phyloP scores from a whole-genome alignment of 2,329 filamentous ascomycete genomes.

The Alternaria viburni region DNA sequence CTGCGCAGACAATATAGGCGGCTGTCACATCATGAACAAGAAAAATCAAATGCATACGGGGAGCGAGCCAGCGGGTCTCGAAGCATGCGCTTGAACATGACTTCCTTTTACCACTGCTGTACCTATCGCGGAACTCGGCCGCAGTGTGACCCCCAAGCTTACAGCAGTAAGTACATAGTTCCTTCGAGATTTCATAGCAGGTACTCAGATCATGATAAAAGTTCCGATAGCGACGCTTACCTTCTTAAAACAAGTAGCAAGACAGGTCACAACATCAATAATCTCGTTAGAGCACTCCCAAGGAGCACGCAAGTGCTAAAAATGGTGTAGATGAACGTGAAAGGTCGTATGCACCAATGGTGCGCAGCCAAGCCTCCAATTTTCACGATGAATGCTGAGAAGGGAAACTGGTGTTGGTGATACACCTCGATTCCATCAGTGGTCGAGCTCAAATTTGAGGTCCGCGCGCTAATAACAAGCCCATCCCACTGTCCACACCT shows the following conservation, averaged over 20 bases:
- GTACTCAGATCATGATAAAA: neutral
- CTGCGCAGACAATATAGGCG: neutral
- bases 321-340: neutral
- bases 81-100: neutral
- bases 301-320: neutral
- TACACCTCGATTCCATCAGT: slow-evolving; percentile 36
- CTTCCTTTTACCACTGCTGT: neutral
- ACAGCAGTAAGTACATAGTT: neutral
- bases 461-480: slow-evolving; percentile 4
- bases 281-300: neutral
- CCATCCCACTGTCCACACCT: slow-evolving; percentile 34
- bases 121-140: neutral
- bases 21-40: neutral
- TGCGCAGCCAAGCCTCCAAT: neutral
- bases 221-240: neutral
- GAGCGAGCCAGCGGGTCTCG: neutral
- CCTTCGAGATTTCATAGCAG: neutral
- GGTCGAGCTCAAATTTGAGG: slow-evolving; percentile 48
- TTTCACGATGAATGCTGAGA: neutral
- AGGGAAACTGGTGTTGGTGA: slow-evolving; percentile 27
- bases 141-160: neutral
- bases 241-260: neutral
- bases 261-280: slow-evolving; percentile 2
- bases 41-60: neutral
- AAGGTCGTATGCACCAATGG: neutral